Base-by-base conservation (phyloP, 768 basidiomycete genomes). In the Hygrophorus russula region DNA sequence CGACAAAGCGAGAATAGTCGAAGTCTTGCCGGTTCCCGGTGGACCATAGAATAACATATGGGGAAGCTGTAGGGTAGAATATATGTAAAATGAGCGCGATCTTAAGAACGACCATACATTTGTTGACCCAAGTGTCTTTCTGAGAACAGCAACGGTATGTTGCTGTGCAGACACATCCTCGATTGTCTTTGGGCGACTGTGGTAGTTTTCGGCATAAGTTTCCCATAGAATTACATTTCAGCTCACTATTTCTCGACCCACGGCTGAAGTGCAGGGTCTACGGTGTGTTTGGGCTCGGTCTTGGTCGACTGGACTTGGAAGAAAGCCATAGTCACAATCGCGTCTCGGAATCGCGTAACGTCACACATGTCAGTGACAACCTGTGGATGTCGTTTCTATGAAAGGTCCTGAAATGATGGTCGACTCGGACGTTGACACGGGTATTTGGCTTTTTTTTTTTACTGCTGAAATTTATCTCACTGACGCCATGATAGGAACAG, bases 21-120 rank as follows among this genome's bases (percentile, higher is more conserved):
- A 94, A 10, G 96, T 99, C 63, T 99, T 99, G 33, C 96, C 96
- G 10, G 94, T 97, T 27, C 96, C 96, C 12, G 96, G 96, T 24
- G 96, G 96, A 1, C 96, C 96, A 52, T 99, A 99, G 69, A 99
- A 99, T 37, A 99, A 69, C 93, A 98, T 97, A 57, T 99, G 96
- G 4, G 96, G 94, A 41, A 99, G 72, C 96, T 99, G 57, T 17
- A 24, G 30, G 3, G 27, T 12, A 28, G 14, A 18, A 7, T 31
- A 15, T 37, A n/a, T 5, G n/a, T 17, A 11, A 35, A 24, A 2
- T 4, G 7, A 9, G n/a, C 13, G 29, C 18, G n/a, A 31, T 37
- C 11, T 32, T 15, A 32, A 39, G 11, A 15, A 14, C 11, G 10
- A 15, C 18, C 35, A 6, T 56, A 96, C 94, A 67, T 99, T 99